Base-by-base conservation (phyloP, 73 alveolate species). In the Paramecium bursaria region DNA sequence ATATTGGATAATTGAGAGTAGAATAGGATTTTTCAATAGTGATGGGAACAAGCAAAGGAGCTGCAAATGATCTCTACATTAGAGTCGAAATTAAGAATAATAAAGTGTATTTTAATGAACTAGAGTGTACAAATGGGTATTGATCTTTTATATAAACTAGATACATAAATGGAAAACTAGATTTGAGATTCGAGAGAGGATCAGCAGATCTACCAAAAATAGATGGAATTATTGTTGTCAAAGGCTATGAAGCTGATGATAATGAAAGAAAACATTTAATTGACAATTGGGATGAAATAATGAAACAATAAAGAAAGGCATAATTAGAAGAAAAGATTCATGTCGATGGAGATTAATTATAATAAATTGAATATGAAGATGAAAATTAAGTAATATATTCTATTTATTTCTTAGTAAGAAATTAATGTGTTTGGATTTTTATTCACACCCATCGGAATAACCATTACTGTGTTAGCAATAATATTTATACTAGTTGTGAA, bases 211-310 rank as follows among this genome's bases (percentile, higher is more conserved):
- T 67, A 31, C 82, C 82, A 0, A 67, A 67, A 19, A 11, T 67
- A 2, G 82, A 67, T 67, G 82, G 82, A 3, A 67, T 67, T 7
- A 47, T 67, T 1, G 50, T 67, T 5, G 82, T 67, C 11, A 67
- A 67, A 42, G 82, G 82, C 3, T 47, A 67, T 42, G 50, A 67
- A 14, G 82, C 82, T 10, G 82, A 47, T 25, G 53, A 67, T 19
- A 46, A 31, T 19, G 82, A 67, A 67, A 67, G 21, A 67, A 67
- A 67, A 0, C 4, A 67, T 35, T 67, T 67, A 42, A 27, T 67
- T 35, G 82, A 67, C 5, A 42, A 67, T 33, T 67, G 82, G 82
- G 82, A 67, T 25, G 10, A 5, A 35, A 67, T 67, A 47, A 39
- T 35, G 44, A 57, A 67, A 67, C 39, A 67, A 67, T 15, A 42